Evolutionary conservation across 306 rosid genomes (phyloP).

Genomic region (Lotus japonicus): DNA sequence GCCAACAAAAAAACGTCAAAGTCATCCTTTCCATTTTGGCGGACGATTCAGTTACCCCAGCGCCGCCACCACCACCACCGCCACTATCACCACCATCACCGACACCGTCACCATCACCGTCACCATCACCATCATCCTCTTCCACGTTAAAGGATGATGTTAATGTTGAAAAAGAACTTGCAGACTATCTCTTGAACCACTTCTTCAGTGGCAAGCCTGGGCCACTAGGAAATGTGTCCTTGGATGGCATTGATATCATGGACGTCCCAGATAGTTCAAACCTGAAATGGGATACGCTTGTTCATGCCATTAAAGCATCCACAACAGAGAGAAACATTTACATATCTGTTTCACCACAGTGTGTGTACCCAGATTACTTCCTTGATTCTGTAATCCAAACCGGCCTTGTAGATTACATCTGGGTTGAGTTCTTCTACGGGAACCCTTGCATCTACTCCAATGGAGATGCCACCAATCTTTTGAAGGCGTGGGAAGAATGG

Average conservation of each 20-base stretch:
- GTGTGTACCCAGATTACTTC: too few species aligned
- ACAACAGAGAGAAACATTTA: background rate
- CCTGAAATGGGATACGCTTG: background rate
- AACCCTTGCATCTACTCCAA: constrained; percentile 19
- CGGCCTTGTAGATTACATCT: constrained; percentile 35
- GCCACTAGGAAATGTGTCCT: background rate
- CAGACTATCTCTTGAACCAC: background rate
- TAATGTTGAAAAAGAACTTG: background rate
- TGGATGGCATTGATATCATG: constrained; percentile 6
- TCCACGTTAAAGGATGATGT: background rate
- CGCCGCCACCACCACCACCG: too few species aligned
- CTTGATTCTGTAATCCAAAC: constrained; percentile 16
- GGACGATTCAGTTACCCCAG: too few species aligned
- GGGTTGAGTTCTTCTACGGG: constrained; percentile 50
- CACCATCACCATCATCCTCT: too few species aligned
- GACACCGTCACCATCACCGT: too few species aligned
- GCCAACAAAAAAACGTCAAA: background rate
- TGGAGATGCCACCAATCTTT: constrained; percentile 7
- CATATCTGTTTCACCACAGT: background rate
- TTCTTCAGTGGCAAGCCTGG: background rate
- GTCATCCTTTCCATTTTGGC: background rate
- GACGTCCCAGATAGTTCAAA: background rate
- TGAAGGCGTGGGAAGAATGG: constrained; percentile 35
- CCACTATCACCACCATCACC: too few species aligned
- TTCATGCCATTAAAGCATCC: too few species aligned